phyloP scores from a whole-genome alignment of 352 stramenopile genomes.

The Globisporangium canariense region DNA sequence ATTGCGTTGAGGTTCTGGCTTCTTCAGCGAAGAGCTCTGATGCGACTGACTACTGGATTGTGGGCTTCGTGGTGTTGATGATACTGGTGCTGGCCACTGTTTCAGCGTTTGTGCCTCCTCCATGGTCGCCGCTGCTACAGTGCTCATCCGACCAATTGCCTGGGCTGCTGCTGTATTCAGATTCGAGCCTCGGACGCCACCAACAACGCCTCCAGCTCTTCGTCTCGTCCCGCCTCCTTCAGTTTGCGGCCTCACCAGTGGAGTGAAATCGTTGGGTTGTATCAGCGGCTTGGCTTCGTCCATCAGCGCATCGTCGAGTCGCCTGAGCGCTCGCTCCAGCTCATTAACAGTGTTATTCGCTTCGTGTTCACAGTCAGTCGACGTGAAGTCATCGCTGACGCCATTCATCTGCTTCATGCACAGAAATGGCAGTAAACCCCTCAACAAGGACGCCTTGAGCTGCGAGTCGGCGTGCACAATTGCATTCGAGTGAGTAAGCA shows the following conservation, averaged over 20 bases:
- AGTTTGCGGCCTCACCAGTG: background rate
- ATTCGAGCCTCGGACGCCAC: background rate
- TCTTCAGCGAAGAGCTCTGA: background rate
- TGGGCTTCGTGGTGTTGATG: background rate
- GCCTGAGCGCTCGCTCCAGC: background rate
- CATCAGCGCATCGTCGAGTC: background rate
- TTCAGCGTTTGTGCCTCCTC: background rate
- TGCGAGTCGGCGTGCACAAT: conserved; percentile 6
- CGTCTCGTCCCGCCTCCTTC: background rate
- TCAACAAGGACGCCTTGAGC: conserved; percentile 2
- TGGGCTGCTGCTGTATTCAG: background rate
- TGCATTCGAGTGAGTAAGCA: background rate
- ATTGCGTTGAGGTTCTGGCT: background rate
- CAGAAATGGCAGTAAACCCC: background rate
- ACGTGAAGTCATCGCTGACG: background rate
- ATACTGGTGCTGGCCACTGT: background rate
- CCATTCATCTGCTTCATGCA: background rate
- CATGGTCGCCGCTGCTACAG: background rate
- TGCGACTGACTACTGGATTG: background rate
- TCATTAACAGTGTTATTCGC: background rate
- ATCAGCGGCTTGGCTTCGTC: background rate
- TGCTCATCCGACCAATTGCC: background rate
- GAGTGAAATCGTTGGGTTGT: background rate
- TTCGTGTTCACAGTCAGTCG: background rate
- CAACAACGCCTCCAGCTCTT: background rate